Percentiles rank a stretch among this genome's conserved stretches.
phyloP scores from a whole-genome alignment of 73 alveolate genomes.

The Tetrahymena malaccensis region DNA sequence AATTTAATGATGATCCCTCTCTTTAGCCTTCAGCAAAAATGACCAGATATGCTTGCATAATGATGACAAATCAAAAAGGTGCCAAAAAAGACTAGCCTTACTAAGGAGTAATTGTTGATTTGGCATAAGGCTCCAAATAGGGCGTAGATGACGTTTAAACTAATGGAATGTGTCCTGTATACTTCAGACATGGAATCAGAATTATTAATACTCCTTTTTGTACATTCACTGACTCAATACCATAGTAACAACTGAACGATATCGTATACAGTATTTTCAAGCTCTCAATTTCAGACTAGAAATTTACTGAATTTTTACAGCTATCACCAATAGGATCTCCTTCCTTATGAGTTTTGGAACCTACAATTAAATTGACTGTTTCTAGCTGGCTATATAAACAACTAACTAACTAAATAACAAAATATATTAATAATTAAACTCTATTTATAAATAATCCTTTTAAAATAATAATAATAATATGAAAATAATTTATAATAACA shows the following conservation, averaged over 20 bases:
- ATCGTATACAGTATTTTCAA: not conserved
- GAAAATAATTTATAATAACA: not conserved
- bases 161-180: not conserved
- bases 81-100: not conserved
- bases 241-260: not conserved
- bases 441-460: not conserved
- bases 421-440: not conserved
- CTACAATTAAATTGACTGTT: too few species aligned
- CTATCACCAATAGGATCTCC: not conserved
- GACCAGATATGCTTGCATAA: not conserved
- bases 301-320: not conserved
- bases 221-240: not conserved
- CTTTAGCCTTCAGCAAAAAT: not conserved
- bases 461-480: too few species aligned
- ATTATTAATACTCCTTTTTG: not conserved
- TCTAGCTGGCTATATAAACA: too few species aligned
- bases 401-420: too few species aligned
- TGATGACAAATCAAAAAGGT: not conserved
- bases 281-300: not conserved
- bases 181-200: not conserved
- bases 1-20: not conserved
- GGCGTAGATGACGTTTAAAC: not conserved
- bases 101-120: not conserved
- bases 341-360: not conserved
- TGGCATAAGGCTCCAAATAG: not conserved